A percentile compares a stretch with the other conserved stretches of the same genome.
Evolutionary conservation across 331 rosid genomes (phyloP).

Genomic region (Malus hybrid): DNA sequence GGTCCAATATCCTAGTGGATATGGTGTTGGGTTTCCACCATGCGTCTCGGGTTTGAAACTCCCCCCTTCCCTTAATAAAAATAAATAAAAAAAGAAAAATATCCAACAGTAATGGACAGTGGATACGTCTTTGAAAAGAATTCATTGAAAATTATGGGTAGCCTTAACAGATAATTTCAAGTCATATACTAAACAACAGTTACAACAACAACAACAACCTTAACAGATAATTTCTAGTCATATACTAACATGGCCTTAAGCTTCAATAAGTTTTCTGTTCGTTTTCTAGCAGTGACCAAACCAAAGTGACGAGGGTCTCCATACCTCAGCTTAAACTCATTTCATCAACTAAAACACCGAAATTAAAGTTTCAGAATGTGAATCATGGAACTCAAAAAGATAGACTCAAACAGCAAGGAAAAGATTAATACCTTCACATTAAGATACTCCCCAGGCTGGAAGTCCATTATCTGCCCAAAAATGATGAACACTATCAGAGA

Average conservation of each 20-base stretch:
- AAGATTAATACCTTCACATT: slow-evolving; percentile 63
- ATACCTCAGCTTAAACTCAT: not conserved
- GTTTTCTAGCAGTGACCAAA: not conserved
- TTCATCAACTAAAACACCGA: not conserved
- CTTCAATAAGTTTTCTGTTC: not conserved
- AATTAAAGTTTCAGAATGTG: not conserved
- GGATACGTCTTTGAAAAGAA: not conserved
- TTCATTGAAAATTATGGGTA: not conserved
- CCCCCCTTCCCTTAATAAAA: too few relatives aligned
- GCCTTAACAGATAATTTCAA: not conserved
- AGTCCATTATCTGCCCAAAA: slow-evolving; percentile 85
- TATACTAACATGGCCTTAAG: not conserved
- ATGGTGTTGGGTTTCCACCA: too few relatives aligned
- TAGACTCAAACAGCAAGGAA: not conserved
- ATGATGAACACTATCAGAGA: not conserved
- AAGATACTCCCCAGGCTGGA: slow-evolving; percentile 92
- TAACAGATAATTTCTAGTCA: not conserved
- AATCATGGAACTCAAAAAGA: not conserved
- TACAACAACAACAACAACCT: not conserved
- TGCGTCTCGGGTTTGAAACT: too few relatives aligned
- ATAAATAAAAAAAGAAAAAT: too few relatives aligned
- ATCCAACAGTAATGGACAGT: not conserved
- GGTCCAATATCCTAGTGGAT: too few relatives aligned
- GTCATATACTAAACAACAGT: not conserved
- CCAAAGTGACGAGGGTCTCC: not conserved